Percentiles rank a stretch among this genome's conserved stretches.
phyloP scores from a whole-genome alignment of 352 stramenopile genomes.

The Phytophthora macrochlamydospora region DNA sequence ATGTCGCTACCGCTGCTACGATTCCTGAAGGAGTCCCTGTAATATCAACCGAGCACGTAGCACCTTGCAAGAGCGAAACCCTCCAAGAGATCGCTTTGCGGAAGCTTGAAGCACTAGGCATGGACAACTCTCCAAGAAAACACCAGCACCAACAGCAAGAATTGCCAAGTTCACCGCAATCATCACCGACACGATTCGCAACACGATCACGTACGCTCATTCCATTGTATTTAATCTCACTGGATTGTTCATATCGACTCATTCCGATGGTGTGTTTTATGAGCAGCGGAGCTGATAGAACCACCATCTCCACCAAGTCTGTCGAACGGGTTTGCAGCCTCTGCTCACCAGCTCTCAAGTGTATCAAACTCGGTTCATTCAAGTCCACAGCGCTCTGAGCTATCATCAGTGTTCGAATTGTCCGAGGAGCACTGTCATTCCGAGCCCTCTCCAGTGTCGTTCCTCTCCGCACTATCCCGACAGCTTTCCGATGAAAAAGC shows the following conservation, averaged over 20 bases:
- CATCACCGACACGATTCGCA: slow-evolving; percentile 20
- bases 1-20: slow-evolving; percentile 34
- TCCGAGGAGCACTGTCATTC: slow-evolving; percentile 9
- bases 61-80: slow-evolving; percentile 43
- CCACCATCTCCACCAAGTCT: slow-evolving; percentile 7
- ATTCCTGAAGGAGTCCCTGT: slow-evolving; percentile 47
- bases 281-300: slow-evolving; percentile 17
- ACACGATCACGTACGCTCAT: slow-evolving; percentile 23
- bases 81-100: slow-evolving; percentile 47
- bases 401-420: slow-evolving; percentile 2
- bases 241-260: background rate
- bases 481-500: slow-evolving; percentile 4
- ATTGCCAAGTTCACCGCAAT: background rate
- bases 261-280: background rate
- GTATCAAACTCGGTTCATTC: slow-evolving; percentile 4
- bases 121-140: slow-evolving; percentile 27
- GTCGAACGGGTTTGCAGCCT: slow-evolving; percentile 10
- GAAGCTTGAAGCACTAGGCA: slow-evolving; percentile 46
- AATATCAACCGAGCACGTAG: slow-evolving; percentile 48
- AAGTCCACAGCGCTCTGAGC: background rate
- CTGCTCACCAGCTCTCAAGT: slow-evolving; percentile 11
- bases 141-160: background rate
- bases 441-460: slow-evolving; percentile 17
- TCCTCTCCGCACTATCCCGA: slow-evolving; percentile 19
- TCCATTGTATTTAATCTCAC: background rate